Evolutionary conservation across 2,329 filamentous ascomycete genomes (phyloP), one percentile per base, ranked within the genome.

Genomic region (Exophiala bonariae): DNA sequence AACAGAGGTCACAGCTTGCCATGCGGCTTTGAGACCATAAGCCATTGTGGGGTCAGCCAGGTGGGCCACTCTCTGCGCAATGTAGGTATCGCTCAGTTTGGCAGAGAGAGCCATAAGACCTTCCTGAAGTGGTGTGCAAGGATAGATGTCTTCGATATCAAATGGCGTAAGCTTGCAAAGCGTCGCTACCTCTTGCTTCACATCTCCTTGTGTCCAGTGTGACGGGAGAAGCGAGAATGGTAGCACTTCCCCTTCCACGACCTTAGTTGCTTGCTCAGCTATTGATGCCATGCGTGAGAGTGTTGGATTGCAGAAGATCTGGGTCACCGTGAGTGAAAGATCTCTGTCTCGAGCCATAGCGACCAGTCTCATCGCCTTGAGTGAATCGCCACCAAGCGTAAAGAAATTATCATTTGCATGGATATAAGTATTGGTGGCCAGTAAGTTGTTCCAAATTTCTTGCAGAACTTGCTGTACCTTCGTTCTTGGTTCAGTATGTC

Each of bases 71-170:
- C 65, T 66, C 37, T 69, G 66, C 3, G 66, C 67, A 17, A 71
- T 63, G 41, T 73, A 73, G 14, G 69, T 66, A 17, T 66, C 68
- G 4, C 60, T 57, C 28, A 66, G 57, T 44, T 66, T 66, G 26
- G 59, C 63, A 0, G 68, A 68, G 13, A 72, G 58, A 0, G 69
- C 66, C 32, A 72, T 61, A 1, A 76, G 59, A 1, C 70, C 73
- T 56, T 71, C 68, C 53, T 74, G 71, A 2, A 73, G 59, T 2
- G 69, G 59, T n/a, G 66, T 73, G 14, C 63, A 67, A 3, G 70
- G 69, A 38, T 71, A 68, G 4, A 64, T 60, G 49, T 73, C 68
- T 41, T 70, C 63, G 3, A 72, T 59, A 2, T 54, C 45, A 3
- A 50, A 47, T 54, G n/a, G 14, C 10, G 32, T 32, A 18, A 63